Evolutionary conservation across 2,329 filamentous ascomycete genomes (phyloP).

Genomic region (Dothidotthia symphoricarpi): DNA sequence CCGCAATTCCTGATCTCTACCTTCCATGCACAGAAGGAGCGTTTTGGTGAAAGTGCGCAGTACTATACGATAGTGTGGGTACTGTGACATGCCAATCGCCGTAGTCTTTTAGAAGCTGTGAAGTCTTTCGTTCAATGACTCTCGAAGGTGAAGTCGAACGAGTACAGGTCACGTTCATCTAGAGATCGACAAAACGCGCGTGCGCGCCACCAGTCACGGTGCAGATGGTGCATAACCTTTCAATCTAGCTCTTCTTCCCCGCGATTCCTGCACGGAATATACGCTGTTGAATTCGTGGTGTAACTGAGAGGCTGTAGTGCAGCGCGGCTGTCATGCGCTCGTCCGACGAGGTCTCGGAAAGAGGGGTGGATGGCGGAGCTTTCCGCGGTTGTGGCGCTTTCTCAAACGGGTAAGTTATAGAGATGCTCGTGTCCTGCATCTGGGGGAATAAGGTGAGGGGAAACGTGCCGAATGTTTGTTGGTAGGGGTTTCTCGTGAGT

Average conservation of each 20-base stretch:
- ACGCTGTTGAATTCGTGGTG: constrained; percentile 14
- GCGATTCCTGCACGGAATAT: constrained; percentile 3
- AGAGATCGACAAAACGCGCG: constrained; percentile 7
- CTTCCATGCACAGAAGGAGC: too few species aligned
- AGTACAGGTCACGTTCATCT: not conserved
- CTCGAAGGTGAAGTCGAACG: too few species aligned
- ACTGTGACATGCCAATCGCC: too few species aligned
- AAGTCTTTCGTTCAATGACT: too few species aligned
- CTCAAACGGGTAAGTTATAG: constrained; percentile 10
- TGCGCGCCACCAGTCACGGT: not conserved
- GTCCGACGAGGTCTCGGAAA: constrained; percentile 26
- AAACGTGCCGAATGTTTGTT: too few species aligned
- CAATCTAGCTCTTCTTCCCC: constrained; percentile 3
- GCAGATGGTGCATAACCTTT: not conserved
- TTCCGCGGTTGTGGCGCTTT: constrained; percentile 16
- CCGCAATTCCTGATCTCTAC: too few species aligned
- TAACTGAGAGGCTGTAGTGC: constrained; percentile 11
- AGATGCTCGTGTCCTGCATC: too few species aligned
- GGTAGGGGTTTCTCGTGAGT: too few species aligned
- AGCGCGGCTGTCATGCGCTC: constrained; percentile 21
- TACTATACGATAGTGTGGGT: too few species aligned
- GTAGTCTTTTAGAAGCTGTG: too few species aligned
- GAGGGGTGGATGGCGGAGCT: constrained; percentile 10
- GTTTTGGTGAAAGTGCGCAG: too few species aligned
- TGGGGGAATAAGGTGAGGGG: too few species aligned